Conservation (phyloP, 2,329 filamentous ascomycete genomes). For the Phyllosticta ampelicida region DNA sequence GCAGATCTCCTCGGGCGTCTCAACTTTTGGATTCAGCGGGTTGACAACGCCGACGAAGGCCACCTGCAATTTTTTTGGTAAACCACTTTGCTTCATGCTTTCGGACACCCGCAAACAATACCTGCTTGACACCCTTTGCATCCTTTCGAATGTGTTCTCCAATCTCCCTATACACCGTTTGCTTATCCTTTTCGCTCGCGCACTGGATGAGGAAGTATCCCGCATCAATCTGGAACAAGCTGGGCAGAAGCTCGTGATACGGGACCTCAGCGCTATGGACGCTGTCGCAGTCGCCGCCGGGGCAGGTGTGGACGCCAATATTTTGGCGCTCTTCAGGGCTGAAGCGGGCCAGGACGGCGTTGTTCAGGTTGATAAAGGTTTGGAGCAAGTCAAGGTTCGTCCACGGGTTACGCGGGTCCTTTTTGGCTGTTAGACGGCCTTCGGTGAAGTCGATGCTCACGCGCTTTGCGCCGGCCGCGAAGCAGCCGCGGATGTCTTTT, state of each 20-base stretch:
- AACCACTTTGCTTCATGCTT: background rate
- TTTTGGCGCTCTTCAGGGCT: slow-evolving; percentile 18
- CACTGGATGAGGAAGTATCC: slow-evolving; percentile 26
- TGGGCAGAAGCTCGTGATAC: slow-evolving; percentile 21
- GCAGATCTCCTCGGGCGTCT: slow-evolving; percentile 21
- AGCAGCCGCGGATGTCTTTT: slow-evolving; percentile 25
- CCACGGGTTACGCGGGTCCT: slow-evolving; percentile 24
- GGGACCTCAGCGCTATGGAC: slow-evolving; percentile 24
- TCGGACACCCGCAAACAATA: background rate
- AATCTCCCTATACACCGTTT: slow-evolving; percentile 20
- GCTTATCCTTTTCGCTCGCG: slow-evolving; percentile 20
- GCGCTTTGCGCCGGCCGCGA: slow-evolving; percentile 21
- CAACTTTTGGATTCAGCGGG: slow-evolving; percentile 20
- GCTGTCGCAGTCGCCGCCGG: slow-evolving; percentile 25
- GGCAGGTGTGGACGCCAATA: slow-evolving; percentile 26
- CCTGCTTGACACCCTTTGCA: slow-evolving; percentile 22
- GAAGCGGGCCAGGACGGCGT: slow-evolving; percentile 18
- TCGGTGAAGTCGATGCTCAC: slow-evolving; percentile 27
- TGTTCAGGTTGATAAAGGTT: slow-evolving; percentile 23
- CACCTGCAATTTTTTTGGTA: slow-evolving; percentile 11
- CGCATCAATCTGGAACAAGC: slow-evolving; percentile 25
- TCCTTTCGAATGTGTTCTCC: slow-evolving; percentile 19
- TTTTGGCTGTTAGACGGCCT: slow-evolving; percentile 21
- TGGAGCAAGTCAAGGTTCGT: slow-evolving; percentile 20
- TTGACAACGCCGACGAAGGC: slow-evolving; percentile 23